Conservation (phyloP, 768 basidiomycete genomes). For the Tylopilus cervinicoccineus region DNA sequence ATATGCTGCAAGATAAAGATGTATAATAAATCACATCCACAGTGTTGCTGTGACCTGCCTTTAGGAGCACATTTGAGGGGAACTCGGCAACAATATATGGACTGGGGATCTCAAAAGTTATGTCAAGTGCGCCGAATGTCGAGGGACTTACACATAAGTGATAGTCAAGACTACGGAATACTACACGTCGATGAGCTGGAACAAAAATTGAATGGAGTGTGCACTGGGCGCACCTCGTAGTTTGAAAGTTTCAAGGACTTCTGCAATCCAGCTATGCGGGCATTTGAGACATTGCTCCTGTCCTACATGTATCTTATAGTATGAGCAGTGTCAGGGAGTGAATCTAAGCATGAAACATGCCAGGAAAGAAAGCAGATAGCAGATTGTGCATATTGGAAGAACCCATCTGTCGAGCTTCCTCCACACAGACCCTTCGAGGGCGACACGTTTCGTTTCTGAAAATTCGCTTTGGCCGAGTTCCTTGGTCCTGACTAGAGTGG, state of each 20-base stretch:
- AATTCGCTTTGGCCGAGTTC: conserved; percentile 8
- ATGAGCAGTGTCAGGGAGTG: not conserved
- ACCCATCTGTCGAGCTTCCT: conserved; percentile 47
- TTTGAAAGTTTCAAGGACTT: conserved; percentile 37
- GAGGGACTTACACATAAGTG: conserved; percentile 20
- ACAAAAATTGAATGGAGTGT: not conserved
- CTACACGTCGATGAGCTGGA: conserved; percentile 14
- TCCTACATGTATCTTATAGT: conserved; percentile 23
- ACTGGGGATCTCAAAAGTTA: conserved; percentile 14
- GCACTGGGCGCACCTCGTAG: conserved; percentile 15
- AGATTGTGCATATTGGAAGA: conserved; percentile 45
- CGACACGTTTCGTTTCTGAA: conserved; percentile 9
- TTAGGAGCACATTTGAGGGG: conserved; percentile 58
- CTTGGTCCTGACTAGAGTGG: conserved; percentile 1
- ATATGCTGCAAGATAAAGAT: conserved; percentile 24
- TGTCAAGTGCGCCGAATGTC: no score
- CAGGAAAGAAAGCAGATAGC: conserved; percentile 51
- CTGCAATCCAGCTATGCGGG: conserved; percentile 59
- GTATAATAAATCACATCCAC: not conserved
- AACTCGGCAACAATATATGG: conserved; percentile 59
- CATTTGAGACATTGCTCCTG: conserved; percentile 50
- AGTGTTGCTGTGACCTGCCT: conserved; percentile 21
- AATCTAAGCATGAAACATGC: conserved; percentile 30
- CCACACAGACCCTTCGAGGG: conserved; percentile 42
- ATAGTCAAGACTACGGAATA: conserved; percentile 34